These are phyloP conservation scores for Ophiostoma ips DNA, from an alignment of 2,329 filamentous ascomycete species.

Conservation along the genomic window DNA sequence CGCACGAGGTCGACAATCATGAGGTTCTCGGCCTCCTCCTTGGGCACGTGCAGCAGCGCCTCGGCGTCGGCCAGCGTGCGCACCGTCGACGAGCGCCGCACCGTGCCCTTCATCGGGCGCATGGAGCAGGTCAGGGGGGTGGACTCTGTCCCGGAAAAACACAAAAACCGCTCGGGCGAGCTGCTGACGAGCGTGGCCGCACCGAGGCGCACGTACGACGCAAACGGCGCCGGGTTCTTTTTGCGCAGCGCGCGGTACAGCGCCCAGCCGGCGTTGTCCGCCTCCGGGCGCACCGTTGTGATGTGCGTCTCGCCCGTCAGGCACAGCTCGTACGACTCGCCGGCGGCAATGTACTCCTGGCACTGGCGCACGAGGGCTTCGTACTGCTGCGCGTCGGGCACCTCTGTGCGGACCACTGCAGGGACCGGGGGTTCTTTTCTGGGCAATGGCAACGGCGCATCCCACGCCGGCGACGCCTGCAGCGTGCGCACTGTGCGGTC, in stretches of 20 bases:
- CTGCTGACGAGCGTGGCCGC: constrained; percentile 61
- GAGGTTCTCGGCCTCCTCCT: constrained; percentile 89
- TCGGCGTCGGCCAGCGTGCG: constrained; percentile 60
- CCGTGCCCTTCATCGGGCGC: constrained; percentile 92
- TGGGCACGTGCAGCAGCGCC: constrained; percentile 59
- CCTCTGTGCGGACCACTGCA: constrained; percentile 18
- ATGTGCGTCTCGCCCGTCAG: constrained; percentile 64
- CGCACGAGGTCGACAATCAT: constrained; percentile 98
- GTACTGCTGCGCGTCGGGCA: constrained; percentile 39
- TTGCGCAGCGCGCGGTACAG: constrained; percentile 57
- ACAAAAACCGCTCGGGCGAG: constrained; percentile 79
- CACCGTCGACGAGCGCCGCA: constrained; percentile 56
- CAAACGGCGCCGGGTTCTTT: constrained; percentile 71
- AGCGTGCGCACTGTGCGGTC: constrained; percentile 22
- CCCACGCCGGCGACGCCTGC: constrained; percentile 19
- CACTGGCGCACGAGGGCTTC: constrained; percentile 53
- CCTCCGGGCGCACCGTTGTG: constrained; percentile 14
- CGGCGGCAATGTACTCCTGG: constrained; percentile 57
- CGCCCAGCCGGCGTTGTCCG: constrained; percentile 36
- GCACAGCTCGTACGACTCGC: constrained; percentile 77
- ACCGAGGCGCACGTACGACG: constrained; percentile 63
- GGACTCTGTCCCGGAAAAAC: too few relatives aligned
- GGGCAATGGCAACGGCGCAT: neutral
- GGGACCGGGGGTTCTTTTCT: too few relatives aligned
- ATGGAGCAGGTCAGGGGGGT: constrained; percentile 47